These are phyloP conservation scores for Herpetomonas tarakana DNA, from an alignment of 208 protist genomes.

Conservation along the genomic window DNA sequence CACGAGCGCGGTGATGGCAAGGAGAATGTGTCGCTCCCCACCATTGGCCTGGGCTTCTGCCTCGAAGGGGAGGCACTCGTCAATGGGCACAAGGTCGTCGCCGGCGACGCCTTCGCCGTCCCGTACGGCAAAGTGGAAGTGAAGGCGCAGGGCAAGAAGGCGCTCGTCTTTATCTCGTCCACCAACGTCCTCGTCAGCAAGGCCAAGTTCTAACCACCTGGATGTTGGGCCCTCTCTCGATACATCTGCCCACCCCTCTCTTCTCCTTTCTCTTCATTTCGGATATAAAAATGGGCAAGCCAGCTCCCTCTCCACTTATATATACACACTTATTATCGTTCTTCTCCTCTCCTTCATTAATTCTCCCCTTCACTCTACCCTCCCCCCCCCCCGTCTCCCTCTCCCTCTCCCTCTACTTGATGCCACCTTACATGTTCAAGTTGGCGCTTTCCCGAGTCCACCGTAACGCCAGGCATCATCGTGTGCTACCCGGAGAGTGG, in stretches of 20 bases:
- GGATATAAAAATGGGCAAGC: no score
- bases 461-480: no score
- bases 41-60: conserved; percentile 86
- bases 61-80: conserved; percentile 61
- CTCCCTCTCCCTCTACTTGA: no score
- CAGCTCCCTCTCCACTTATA: no score
- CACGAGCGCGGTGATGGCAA: conserved; percentile 19
- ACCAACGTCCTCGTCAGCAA: conserved; percentile 45
- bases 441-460: no score
- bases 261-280: no score
- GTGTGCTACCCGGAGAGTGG: no score
- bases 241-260: not conserved
- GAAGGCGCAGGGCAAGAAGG: conserved; percentile 42
- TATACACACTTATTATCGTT: no score
- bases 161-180: conserved; percentile 82
- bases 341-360: no score
- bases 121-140: conserved; percentile 64
- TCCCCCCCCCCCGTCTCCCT: no score
- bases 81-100: conserved; percentile 55
- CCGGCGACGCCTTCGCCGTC: conserved; percentile 78
- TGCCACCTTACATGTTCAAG: no score
- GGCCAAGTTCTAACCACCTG: conserved; percentile 23
- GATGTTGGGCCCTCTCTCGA: not conserved
- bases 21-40: conserved; percentile 54
- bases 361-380: no score